phyloP scores from a whole-genome alignment of 2,329 filamentous ascomycete genomes.

The Rhytidhysteron rufulum region DNA sequence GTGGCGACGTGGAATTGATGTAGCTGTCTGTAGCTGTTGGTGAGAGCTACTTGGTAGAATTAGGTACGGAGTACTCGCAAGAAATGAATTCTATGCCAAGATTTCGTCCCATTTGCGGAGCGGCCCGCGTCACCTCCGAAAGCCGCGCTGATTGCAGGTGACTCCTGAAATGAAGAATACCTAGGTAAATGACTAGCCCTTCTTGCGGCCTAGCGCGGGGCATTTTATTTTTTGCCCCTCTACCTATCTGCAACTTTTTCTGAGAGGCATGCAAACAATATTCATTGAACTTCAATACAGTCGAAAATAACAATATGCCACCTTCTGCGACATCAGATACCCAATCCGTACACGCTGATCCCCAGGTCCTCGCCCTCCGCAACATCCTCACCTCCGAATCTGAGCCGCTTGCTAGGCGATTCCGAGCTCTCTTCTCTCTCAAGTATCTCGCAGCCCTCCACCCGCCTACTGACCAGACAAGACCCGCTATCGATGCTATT shows the following conservation, averaged over 20 bases:
- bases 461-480: constrained; percentile 53
- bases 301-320: too few species aligned
- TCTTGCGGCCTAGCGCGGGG: too few species aligned
- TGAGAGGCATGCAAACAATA: too few species aligned
- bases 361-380: constrained; percentile 62
- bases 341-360: constrained; percentile 10
- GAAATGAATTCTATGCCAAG: constrained; percentile 14
- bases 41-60: constrained; percentile 1
- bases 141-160: too few species aligned
- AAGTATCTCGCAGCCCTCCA: constrained; percentile 80
- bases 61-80: neutral
- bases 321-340: constrained; percentile 16
- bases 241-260: too few species aligned
- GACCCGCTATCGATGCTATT: constrained; percentile 72
- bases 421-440: constrained; percentile 94
- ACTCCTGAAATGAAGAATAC: too few species aligned
- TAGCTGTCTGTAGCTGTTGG: constrained; percentile 4
- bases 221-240: too few species aligned
- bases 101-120: constrained; percentile 17
- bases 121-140: constrained; percentile 1
- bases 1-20: neutral
- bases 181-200: too few species aligned
- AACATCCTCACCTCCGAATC: constrained; percentile 75
- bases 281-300: too few species aligned
- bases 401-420: constrained; percentile 80